phyloP scores from a whole-genome alignment of 164 flowering plant species.

The Umbilicus rupestris region DNA sequence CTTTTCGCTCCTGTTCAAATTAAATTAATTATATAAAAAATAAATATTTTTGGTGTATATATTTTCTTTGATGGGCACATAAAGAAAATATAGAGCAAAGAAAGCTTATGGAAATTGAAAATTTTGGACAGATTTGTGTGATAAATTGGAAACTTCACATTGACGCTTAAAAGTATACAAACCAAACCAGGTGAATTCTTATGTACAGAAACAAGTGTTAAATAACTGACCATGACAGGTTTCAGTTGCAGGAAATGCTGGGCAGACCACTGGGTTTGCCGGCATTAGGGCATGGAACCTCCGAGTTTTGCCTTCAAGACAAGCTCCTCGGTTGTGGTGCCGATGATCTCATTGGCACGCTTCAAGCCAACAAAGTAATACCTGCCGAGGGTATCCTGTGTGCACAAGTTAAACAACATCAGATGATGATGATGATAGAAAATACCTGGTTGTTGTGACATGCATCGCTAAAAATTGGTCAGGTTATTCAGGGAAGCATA shows the following conservation, averaged over 20 bases:
- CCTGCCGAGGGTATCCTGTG: constrained; percentile 71
- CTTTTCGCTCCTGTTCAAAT: not conserved
- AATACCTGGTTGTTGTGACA: not conserved
- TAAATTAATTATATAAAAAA: too few relatives aligned
- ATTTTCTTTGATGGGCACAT: too few relatives aligned
- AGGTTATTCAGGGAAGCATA: not conserved
- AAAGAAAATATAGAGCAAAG: too few relatives aligned
- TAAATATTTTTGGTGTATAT: too few relatives aligned
- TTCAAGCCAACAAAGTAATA: constrained; percentile 56
- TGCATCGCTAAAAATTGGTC: not conserved
- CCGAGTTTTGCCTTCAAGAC: constrained; percentile 59
- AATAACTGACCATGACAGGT: not conserved
- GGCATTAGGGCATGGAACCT: not conserved
- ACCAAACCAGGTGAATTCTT: too few relatives aligned
- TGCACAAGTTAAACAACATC: constrained; percentile 1
- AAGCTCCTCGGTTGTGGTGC: constrained; percentile 87
- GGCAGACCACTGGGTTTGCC: not conserved
- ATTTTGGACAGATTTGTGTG: too few relatives aligned
- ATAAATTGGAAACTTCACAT: too few relatives aligned
- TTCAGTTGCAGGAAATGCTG: not conserved
- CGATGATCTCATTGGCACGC: constrained; percentile 90
- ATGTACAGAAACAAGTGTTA: not conserved
- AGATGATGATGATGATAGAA: not conserved
- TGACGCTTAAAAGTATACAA: too few relatives aligned
- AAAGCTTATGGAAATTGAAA: too few relatives aligned